Base-by-base conservation (phyloP, 768 basidiomycete genomes). In the Mycena albidolilacea region DNA sequence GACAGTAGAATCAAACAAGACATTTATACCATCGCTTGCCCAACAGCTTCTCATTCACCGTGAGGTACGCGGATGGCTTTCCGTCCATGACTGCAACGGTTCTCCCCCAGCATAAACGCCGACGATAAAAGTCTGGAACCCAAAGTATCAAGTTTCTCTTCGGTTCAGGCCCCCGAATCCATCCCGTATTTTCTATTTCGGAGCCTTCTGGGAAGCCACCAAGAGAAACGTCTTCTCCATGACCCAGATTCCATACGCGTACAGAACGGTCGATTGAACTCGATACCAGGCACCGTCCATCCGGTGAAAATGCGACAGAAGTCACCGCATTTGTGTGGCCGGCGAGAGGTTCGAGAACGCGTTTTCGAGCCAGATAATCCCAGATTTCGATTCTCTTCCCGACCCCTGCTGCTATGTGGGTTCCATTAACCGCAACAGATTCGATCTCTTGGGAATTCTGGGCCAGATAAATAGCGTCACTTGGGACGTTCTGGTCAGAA, bases 281-380 rank as follows among this genome's bases (percentile, higher is more conserved):
- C 15, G 79, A 78, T 0, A 75, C 78, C 14, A 80, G 75, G 5
- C 64, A 74, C 17, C 43, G 54, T 8, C 77, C 79, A 37, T 77
- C 75, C 3, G 62, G 64, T 7, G 79, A 80, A 30, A 78, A 78
- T 19, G 72, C 64, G 11, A 80, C 21, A 17, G 73, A 73, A 1
- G 57, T 69, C 17, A 79, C 70, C 17, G 14, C 37, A 12, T 75
- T 63, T 37, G 11, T 69, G 44, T 79, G 79, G 21, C 78, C 78
- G 17, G 17, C 35, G 17, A 75, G 41, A 6, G 50, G 41, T 0
- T 54, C 48, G 7, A 68, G 30, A 1, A 67, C 9, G 19, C 30
- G 43, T 14, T 54, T 12, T 30, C 58, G n/a, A 23, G 55, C 30
- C 5, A 5, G 7, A 1, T 44, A 5, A 50, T 71, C 66, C 64